Evolutionary conservation across 176 grass and related monocot species (phyloP).

Genomic region (Phyllostachys edulis): DNA sequence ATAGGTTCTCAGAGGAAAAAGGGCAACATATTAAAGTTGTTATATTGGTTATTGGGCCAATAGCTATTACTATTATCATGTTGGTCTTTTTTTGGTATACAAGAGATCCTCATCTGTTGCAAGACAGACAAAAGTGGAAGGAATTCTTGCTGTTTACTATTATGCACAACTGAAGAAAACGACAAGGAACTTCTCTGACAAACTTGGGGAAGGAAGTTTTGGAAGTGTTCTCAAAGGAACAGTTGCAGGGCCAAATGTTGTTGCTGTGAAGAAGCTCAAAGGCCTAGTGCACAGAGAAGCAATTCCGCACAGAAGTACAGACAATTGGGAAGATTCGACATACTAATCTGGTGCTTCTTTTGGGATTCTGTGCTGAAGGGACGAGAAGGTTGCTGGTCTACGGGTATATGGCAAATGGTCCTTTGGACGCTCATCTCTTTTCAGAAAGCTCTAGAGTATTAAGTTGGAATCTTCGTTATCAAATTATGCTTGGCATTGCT

Average conservation of each 20-base stretch:
- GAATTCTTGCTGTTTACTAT: constrained; percentile 23
- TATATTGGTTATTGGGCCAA: not conserved
- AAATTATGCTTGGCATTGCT: constrained; percentile 5
- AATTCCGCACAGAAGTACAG: constrained; percentile 34
- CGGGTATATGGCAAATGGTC: constrained; percentile 32
- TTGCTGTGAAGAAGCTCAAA: constrained; percentile 38
- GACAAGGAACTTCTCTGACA: constrained; percentile 25
- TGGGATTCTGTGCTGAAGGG: constrained; percentile 27
- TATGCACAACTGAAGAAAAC: constrained; percentile 24
- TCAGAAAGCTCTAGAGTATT: not conserved
- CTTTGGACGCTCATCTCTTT: constrained; percentile 25
- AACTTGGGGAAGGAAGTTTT: constrained; percentile 37
- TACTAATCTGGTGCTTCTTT: constrained; percentile 30
- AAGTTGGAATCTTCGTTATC: constrained; percentile 27
- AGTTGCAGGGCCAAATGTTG: not conserved
- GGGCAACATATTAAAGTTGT: not conserved
- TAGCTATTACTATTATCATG: not conserved
- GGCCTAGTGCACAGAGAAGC: constrained; percentile 11
- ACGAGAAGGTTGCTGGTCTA: constrained; percentile 18
- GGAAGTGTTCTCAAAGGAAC: constrained; percentile 32
- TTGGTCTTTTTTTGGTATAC: not conserved
- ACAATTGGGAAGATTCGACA: constrained; percentile 40
- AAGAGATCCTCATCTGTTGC: not conserved
- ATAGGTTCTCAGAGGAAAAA: constrained; percentile 8
- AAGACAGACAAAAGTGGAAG: constrained; percentile 9